Conservation (phyloP, 768 basidiomycete species). For the Panellus pusillus region DNA sequence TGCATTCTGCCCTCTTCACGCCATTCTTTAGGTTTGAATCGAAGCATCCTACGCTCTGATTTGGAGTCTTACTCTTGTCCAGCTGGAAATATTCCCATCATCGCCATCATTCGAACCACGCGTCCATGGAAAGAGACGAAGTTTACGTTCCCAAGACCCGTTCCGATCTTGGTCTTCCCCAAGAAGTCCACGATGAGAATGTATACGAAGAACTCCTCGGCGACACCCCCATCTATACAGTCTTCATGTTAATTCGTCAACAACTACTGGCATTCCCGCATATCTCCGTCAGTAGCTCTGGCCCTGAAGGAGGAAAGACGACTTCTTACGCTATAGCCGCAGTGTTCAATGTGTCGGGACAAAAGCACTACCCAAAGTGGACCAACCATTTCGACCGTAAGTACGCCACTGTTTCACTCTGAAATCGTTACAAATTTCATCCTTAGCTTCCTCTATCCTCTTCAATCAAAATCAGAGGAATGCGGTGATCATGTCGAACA, state of each 20-base stretch:
- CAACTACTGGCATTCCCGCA: slow-evolving; percentile 59
- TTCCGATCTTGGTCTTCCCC: slow-evolving; percentile 36
- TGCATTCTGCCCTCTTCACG: not conserved
- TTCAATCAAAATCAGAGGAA: slow-evolving; percentile 54
- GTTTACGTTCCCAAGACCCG: slow-evolving; percentile 42
- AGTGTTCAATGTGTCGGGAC: slow-evolving; percentile 65
- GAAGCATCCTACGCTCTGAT: too few relatives aligned
- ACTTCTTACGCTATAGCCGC: slow-evolving; percentile 22
- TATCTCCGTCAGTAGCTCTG: slow-evolving; percentile 49
- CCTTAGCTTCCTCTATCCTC: slow-evolving; percentile 52
- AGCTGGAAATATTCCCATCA: slow-evolving; percentile 29
- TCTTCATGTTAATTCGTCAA: slow-evolving; percentile 55
- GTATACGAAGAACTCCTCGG: slow-evolving; percentile 58
- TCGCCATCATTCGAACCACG: slow-evolving; percentile 29
- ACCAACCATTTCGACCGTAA: slow-evolving; percentile 69
- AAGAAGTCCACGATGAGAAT: slow-evolving; percentile 19
- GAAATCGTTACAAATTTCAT: not conserved
- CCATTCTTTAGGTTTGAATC: not conserved
- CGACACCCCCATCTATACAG: slow-evolving; percentile 61
- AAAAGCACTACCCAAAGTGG: slow-evolving; percentile 57
- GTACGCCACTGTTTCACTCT: slow-evolving; percentile 22
- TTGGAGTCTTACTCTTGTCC: slow-evolving; percentile 1
- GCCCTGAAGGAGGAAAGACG: not conserved
- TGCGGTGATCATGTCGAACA: slow-evolving; percentile 55
- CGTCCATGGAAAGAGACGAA: slow-evolving; percentile 28